Evolutionary conservation across 176 grass and related monocot species (phyloP).

Genomic region (Leersia perrieri): DNA sequence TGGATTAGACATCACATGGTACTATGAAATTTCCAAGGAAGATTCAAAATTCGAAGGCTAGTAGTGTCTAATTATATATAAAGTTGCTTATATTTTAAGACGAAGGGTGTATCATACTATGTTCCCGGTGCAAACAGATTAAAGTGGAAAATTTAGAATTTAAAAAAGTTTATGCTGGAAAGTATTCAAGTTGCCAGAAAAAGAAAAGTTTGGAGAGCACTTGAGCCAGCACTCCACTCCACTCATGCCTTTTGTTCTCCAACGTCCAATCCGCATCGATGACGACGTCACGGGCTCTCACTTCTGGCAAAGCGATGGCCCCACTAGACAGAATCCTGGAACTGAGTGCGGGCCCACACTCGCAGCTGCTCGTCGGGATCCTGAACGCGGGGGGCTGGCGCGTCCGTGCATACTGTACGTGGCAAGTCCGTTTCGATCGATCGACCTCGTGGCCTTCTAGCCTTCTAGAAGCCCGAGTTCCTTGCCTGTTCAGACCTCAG

Average conservation of each 20-base stretch:
- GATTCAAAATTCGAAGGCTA: no score
- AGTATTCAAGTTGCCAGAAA: background rate
- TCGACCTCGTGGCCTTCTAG: constrained; percentile 14
- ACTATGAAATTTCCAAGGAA: no score
- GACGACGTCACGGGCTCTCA: background rate
- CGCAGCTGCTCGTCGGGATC: background rate
- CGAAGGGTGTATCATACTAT: no score
- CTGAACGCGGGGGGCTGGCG: background rate
- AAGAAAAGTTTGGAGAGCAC: background rate
- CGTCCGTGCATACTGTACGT: background rate
- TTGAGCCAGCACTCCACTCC: background rate
- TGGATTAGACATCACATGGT: no score
- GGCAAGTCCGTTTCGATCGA: background rate
- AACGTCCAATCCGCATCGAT: background rate
- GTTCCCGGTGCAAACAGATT: background rate
- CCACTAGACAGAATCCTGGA: background rate
- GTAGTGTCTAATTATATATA: no score
- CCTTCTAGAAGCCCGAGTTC: constrained; percentile 35
- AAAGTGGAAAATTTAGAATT: background rate
- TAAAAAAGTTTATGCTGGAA: background rate
- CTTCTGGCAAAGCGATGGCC: background rate
- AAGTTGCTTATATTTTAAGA: no score
- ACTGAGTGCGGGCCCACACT: constrained; percentile 2
- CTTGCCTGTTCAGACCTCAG: constrained; percentile 16
- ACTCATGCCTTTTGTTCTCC: background rate